phyloP scores from a whole-genome alignment of 2,329 filamentous ascomycete genomes.

The Capronia coronata region DNA sequence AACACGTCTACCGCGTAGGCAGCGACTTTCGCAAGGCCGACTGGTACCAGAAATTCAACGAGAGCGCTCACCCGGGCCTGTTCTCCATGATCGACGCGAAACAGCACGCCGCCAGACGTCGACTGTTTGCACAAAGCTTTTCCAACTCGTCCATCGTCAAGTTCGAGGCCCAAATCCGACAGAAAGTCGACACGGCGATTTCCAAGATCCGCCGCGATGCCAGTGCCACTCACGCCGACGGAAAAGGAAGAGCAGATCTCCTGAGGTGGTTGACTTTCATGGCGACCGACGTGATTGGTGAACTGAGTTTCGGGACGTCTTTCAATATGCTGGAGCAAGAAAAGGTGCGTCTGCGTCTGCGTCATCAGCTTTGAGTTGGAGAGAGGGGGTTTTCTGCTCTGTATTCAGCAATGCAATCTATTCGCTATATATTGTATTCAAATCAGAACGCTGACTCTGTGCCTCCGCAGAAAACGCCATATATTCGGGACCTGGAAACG shows the following conservation, averaged over 20 bases:
- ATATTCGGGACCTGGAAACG: too few relatives aligned
- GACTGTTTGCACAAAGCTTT: constrained; percentile 39
- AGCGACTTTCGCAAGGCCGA: constrained; percentile 34
- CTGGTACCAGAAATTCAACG: constrained; percentile 31
- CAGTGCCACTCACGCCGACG: too few relatives aligned
- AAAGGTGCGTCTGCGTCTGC: constrained; percentile 34
- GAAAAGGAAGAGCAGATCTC: too few relatives aligned
- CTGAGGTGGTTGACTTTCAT: constrained; percentile 52
- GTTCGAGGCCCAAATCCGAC: too few relatives aligned
- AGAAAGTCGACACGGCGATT: too few relatives aligned
- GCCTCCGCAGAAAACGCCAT: too few relatives aligned
- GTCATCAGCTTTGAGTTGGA: too few relatives aligned
- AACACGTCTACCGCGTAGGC: constrained; percentile 34
- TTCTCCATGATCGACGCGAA: constrained; percentile 40
- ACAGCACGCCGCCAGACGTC: constrained; percentile 38
- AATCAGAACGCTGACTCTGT: too few relatives aligned
- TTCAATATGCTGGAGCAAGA: constrained; percentile 49
- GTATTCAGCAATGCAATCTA: too few relatives aligned
- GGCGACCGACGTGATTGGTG: constrained; percentile 50
- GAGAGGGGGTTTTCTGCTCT: too few relatives aligned
- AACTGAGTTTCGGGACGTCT: constrained; percentile 52
- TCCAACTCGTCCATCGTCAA: constrained; percentile 38
- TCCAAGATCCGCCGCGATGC: too few relatives aligned
- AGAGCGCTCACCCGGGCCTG: constrained; percentile 30
- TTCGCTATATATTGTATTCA: too few relatives aligned